Evolutionary conservation across 495 filamentous ascomycete species (phyloP), one percentile per base, ranked within the genome.

Genomic region (Penicillium goetzii): DNA sequence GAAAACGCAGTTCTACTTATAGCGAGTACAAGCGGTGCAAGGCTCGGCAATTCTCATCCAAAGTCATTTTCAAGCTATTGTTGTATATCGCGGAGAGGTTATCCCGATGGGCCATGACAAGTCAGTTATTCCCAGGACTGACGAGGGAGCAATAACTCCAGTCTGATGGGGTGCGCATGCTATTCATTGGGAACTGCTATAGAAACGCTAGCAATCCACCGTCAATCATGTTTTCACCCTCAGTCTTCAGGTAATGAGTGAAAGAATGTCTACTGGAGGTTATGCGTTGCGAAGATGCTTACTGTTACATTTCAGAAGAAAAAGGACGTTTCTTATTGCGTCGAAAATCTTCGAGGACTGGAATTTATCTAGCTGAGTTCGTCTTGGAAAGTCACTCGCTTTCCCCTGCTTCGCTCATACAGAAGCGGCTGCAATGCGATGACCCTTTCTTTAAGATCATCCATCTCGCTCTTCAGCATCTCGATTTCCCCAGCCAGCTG

Each of bases 241-340:
- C n/a, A 19, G 40, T 19, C 15, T 43, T 43, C 33, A 43, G 40
- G 40, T 4, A 43, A 43, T 43, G 40, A 19, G 17, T 43, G 4
- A 17, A 43, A 8, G 17, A 43, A 43, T 43, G 7, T 43, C 3
- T 43, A 19, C n/a, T 19, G n/a, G 17, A 43, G 40, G n/a, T 8
- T 43, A 43, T 43, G 40, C 40, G 15, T 43, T 43, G 40, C 40
- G 40, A 43, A 19, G n/a, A 43, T 21, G 40, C 40, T 43, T 9
- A 43, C 40, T 43, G 40, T 43, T 43, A 19, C 17, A 43, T 43
- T n/a, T 40, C n/a, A 43, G 40, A 43, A 43, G 40, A 43, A 43
- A 34, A 43, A 19, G 17, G 40, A 43, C 19, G 40, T 43, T 19
- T 43, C n/a, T 43, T 4, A 43, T 43, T 43, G 17, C n/a, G 40